Percentiles rank a stretch among this genome's conserved stretches.
phyloP scores from a whole-genome alignment of 2,329 filamentous ascomycete species.

The Exophiala lecanii-corni region DNA sequence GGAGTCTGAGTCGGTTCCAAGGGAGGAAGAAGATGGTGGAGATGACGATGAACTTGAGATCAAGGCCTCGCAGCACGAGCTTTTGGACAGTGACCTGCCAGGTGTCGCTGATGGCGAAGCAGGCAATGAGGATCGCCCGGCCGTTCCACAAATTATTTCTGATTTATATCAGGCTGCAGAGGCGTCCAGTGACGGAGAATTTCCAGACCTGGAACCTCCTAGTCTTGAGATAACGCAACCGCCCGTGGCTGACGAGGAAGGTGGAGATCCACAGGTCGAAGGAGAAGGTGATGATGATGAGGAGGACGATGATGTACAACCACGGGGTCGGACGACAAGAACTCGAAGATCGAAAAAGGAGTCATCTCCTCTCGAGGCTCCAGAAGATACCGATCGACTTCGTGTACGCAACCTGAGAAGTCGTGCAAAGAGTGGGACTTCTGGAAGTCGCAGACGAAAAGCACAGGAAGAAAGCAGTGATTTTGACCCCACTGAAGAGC shows the following conservation, averaged over 20 bases:
- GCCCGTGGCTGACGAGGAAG: constrained; percentile 34
- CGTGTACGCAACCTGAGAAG: constrained; percentile 32
- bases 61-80: constrained; percentile 39
- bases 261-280: constrained; percentile 39
- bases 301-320: constrained; percentile 51
- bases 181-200: constrained; percentile 24
- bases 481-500: constrained; percentile 57
- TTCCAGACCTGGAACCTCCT: constrained; percentile 25
- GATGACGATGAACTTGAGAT: constrained; percentile 29
- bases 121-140: background rate
- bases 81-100: constrained; percentile 38
- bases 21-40: constrained; percentile 25
- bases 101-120: constrained; percentile 28
- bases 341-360: constrained; percentile 30
- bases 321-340: constrained; percentile 39
- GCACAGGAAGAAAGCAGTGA: constrained; percentile 55
- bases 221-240: background rate
- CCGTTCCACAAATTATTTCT: constrained; percentile 24
- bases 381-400: constrained; percentile 27
- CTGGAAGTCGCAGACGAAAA: constrained; percentile 43
- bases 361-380: constrained; percentile 31
- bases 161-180: constrained; percentile 22
- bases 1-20: constrained; percentile 42
- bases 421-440: constrained; percentile 34
- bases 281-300: constrained; percentile 34